Base-by-base conservation (phyloP, 345 rosid genomes). In the Lepidium aucheri region DNA sequence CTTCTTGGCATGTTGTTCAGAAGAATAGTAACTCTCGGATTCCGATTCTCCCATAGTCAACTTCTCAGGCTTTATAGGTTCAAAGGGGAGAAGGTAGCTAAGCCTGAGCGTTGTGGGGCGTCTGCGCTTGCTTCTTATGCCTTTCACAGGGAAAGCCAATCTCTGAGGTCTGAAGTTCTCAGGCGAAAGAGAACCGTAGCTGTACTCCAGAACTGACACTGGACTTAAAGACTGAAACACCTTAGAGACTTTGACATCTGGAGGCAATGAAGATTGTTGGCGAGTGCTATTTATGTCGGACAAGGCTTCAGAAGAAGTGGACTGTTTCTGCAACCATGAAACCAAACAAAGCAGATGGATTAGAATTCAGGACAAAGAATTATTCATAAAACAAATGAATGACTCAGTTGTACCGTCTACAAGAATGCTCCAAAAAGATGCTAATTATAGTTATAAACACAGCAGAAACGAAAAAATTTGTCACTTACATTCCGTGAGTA, bases 161-260 rank as follows among this genome's bases (percentile, higher is more conserved):
- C 52, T 72, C 44, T 74, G 67, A 40, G 72, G 30, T 22, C 53
- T 50, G 0, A 67, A 35, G 49, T 86, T 85, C 44, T 75, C 83
- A 9, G 81, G 75, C 0, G 90, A 82, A 77, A 83, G 81, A 35
- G 94, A 82, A 78, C 77, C 69, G 6, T 34, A 54, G 70, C 86
- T 83, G 77, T 79, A 86, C 72, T 84, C 97, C n/a, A 90, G 84
- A 65, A 90, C 93, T 43, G 97, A 93, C 18, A 83, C 83, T 6
- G 96, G 95, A 74, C 96, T 85, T 51, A 78, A 78, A 63, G 88
- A 79, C 70, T 72, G 85, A 45, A 84, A 83, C 40, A 41, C 70
- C 55, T 38, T 75, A 6, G 80, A 75, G 67, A 73, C 81, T 77
- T 83, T 85, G 77, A 54, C 56, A 26, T 74, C 76, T 47, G 69